Conservation (phyloP, 2,329 filamentous ascomycete species). For the Sporothrix mexicana region DNA sequence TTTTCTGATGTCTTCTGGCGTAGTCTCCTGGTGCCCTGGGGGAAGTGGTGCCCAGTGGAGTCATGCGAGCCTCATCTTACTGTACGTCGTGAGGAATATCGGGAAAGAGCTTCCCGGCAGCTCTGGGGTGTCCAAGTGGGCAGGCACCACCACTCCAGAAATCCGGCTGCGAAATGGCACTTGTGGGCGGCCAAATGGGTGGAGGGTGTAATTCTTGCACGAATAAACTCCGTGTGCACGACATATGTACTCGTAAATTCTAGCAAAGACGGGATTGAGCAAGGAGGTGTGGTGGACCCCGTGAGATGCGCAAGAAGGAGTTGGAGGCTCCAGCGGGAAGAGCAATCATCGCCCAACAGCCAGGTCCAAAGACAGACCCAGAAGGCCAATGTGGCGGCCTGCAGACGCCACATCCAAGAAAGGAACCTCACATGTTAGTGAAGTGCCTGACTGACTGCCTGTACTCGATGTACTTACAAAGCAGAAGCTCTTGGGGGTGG, state of each 20-base stretch:
- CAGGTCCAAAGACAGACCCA: neutral
- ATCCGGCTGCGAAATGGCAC: neutral
- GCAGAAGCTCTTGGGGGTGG: neutral
- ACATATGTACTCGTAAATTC: neutral
- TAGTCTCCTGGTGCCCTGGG: neutral
- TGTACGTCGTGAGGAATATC: neutral
- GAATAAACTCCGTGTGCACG: no score
- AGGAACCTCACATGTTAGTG: neutral
- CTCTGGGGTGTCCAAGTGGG: neutral
- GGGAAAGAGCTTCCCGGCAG: conserved; percentile 14
- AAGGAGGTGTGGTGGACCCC: neutral
- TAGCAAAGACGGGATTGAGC: neutral
- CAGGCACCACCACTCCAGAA: neutral
- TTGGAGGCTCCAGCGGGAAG: neutral
- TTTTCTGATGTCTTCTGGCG: neutral
- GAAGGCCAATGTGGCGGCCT: neutral
- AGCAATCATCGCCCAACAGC: neutral
- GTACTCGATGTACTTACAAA: no score
- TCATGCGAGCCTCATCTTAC: conserved; percentile 11
- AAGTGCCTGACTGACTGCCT: neutral
- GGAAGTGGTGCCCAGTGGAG: conserved; percentile 16
- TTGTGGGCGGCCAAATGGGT: conserved; percentile 2
- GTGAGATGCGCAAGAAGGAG: conserved; percentile 11
- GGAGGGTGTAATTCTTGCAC: neutral
- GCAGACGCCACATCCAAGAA: conserved; percentile 3